Percentiles rank a stretch among this genome's conserved stretches.
These are phyloP conservation scores for Ophiostoma novo-ulmi DNA, from an alignment of 2,329 filamentous ascomycete genomes.

Conservation along the genomic window DNA sequence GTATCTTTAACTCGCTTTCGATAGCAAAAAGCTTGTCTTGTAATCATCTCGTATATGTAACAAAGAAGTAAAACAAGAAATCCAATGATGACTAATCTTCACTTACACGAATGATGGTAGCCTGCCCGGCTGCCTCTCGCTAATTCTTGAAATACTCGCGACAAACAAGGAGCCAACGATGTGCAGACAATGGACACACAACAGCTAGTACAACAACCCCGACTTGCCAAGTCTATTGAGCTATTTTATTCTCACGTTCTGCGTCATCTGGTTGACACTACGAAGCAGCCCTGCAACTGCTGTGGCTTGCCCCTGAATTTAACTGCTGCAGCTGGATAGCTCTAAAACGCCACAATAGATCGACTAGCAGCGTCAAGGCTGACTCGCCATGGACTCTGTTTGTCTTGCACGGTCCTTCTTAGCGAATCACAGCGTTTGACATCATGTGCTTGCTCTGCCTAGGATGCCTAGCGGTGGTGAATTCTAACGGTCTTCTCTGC, in stretches of 20 bases:
- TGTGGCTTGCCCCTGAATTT: background rate
- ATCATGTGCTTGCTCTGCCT: background rate
- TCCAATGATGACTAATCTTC: background rate
- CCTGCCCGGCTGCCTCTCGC: slow-evolving; percentile 1
- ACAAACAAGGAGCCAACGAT: background rate
- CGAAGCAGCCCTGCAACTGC: background rate
- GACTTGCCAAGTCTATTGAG: background rate
- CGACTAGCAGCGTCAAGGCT: background rate
- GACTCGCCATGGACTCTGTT: background rate
- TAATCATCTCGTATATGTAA: background rate
- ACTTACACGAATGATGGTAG: background rate
- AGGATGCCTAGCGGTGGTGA: background rate
- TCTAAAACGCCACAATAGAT: background rate
- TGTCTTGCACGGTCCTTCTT: background rate
- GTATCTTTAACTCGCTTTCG: background rate
- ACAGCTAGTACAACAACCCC: background rate
- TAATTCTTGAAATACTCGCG: background rate
- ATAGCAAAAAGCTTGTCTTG: background rate
- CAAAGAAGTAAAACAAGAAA: background rate
- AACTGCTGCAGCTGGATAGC: background rate
- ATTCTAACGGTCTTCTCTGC: background rate
- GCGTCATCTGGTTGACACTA: background rate
- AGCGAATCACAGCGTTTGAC: background rate
- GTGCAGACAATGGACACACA: background rate
- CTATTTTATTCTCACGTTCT: background rate